Base-by-base conservation (phyloP, 2,329 filamentous ascomycete genomes). In the Didymella exigua region DNA sequence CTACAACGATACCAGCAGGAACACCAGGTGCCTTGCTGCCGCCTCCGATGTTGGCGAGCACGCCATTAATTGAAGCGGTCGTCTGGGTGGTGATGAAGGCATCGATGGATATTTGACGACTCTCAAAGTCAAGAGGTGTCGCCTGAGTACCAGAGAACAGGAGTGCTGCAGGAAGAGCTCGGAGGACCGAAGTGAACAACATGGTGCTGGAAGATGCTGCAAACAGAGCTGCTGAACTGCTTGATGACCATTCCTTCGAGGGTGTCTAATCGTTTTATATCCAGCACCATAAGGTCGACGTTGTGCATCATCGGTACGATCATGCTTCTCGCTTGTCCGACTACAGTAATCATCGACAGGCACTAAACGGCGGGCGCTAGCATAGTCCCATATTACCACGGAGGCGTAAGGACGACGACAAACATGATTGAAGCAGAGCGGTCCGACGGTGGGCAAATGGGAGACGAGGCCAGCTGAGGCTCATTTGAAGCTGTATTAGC, bases 1-100 rank as follows among this genome's bases (percentile, higher is more conserved):
- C 84, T 54, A 86, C 73, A 3, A 85, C 77, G 48, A 83, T 75
- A 26, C 83, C 83, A 2, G 80, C 67, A 21, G 71, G 71, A 4
- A 81, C 82, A 37, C 81, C 82, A 13, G 70, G 60, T 9, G 77
- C 81, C 49, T 78, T 76, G 5, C 75, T 75, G 16, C 83, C 83
- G 67, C 76, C 67, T 0, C 82, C 84, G 51, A 85, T 83, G 63
- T 86, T 86, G 64, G 81, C 78, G 36, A 86, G 68, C 13, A 82
- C 75, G 23, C 81, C 80, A 59, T 83, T 75, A 21, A 83, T 73
- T 7, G 84, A 79, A 54, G 83, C 71, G 0, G 72, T 63, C 18
- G 75, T 77, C 61, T 86, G 79, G 1, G 70, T 66, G 7, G 75
- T 63, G 46, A 85, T 71, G 64, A 69, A 76, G 4, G 63, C 40